phyloP scores from a whole-genome alignment of 1,284 basidiomycete species.

The Rhizoctonia solani region DNA sequence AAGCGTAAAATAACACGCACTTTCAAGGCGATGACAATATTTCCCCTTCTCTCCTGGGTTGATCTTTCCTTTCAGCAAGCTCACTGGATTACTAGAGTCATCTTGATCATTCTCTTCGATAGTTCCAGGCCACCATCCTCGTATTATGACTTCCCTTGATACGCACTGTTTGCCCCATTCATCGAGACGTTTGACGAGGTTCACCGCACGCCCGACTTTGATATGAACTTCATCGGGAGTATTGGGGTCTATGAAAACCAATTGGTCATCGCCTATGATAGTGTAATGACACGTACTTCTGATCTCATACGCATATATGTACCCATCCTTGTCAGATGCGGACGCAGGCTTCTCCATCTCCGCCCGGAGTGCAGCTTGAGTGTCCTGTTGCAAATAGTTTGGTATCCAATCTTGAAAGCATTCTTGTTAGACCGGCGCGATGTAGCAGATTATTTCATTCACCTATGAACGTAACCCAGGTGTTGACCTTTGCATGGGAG shows the following conservation, averaged over 20 bases:
- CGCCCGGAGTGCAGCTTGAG: constrained; percentile 62
- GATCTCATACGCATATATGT: constrained; percentile 79
- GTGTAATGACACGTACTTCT: constrained; percentile 52
- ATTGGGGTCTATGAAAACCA: constrained; percentile 41
- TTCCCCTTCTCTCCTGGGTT: constrained; percentile 58
- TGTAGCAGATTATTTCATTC: constrained; percentile 34
- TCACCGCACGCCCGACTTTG: constrained; percentile 59
- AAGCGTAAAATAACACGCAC: constrained; percentile 41
- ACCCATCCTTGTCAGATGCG: constrained; percentile 62
- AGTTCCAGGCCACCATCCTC: constrained; percentile 57
- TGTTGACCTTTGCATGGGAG: constrained; percentile 52
- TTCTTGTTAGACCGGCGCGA: background rate
- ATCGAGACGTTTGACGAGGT: constrained; percentile 58
- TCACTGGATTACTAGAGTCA: constrained; percentile 32
- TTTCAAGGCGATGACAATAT: constrained; percentile 57
- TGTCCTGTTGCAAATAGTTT: constrained; percentile 61
- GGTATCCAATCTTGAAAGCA: constrained; percentile 65
- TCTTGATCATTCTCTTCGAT: constrained; percentile 43
- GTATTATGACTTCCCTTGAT: constrained; percentile 53
- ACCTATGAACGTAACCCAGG: constrained; percentile 64
- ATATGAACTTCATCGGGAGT: constrained; percentile 49
- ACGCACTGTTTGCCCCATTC: constrained; percentile 73
- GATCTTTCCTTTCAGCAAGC: constrained; percentile 54
- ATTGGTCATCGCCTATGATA: background rate
- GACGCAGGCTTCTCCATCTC: constrained; percentile 74